A percentile compares a stretch with the other conserved stretches of the same genome.
These are phyloP conservation scores for Trametes hirsuta DNA, from an alignment of 1,284 basidiomycete genomes.

Conservation along the genomic window DNA sequence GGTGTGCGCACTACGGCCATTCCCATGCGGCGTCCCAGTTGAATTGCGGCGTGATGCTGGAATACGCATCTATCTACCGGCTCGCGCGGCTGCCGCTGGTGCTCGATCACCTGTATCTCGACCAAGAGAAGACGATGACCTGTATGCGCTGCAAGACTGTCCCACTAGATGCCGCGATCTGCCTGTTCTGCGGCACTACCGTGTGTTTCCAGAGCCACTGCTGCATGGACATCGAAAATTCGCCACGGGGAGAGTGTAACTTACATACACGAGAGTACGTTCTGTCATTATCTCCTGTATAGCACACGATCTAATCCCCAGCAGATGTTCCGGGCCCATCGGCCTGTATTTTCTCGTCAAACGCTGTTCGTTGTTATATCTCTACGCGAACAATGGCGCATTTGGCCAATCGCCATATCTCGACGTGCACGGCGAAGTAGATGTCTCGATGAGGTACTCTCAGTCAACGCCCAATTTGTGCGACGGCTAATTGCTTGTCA, in stretches of 20 bases:
- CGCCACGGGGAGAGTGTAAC: slow-evolving; percentile 87
- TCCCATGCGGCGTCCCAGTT: slow-evolving; percentile 73
- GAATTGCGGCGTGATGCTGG: slow-evolving; percentile 76
- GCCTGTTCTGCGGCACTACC: slow-evolving; percentile 87
- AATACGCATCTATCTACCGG: slow-evolving; percentile 87
- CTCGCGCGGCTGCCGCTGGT: slow-evolving; percentile 81
- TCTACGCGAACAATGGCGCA: slow-evolving; percentile 88
- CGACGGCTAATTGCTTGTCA: slow-evolving; percentile 1
- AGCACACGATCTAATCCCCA: neutral
- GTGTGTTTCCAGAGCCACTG: slow-evolving; percentile 95
- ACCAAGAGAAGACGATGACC: slow-evolving; percentile 67
- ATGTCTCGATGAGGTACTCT: slow-evolving; percentile 84
- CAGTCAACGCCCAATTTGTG: neutral
- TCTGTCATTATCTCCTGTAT: neutral
- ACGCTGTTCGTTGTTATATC: slow-evolving; percentile 89
- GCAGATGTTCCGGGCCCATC: slow-evolving; percentile 86
- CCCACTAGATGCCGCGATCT: slow-evolving; percentile 89
- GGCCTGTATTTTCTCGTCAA: slow-evolving; percentile 94
- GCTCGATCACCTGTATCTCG: slow-evolving; percentile 83
- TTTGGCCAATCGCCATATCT: slow-evolving; percentile 92
- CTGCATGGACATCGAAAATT: slow-evolving; percentile 76
- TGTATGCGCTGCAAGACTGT: slow-evolving; percentile 83
- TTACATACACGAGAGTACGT: slow-evolving; percentile 92
- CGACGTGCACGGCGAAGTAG: slow-evolving; percentile 94
- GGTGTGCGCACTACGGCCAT: slow-evolving; percentile 83